Evolutionary conservation across 148 eudicot species (phyloP), one percentile per base, ranked within the genome.

Genomic region (Camellia granthamiana): DNA sequence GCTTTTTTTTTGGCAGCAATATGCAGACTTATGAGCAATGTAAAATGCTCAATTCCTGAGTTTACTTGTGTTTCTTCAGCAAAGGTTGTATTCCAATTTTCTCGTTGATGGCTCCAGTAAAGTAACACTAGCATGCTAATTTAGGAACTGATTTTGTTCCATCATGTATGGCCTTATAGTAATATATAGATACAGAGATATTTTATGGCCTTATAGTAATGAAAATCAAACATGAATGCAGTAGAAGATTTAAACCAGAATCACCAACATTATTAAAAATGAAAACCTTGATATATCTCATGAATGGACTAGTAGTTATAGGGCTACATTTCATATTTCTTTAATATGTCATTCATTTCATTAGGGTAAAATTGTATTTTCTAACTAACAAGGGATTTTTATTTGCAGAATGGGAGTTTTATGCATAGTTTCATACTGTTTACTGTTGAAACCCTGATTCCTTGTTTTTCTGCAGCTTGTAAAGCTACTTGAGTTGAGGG

Each of bases 401-500:
- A 30, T 30, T 30, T 30, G 38, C 38, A 30, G 38, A 30, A 30
- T 30, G 38, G 38, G 1, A 30, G 38, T 30, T 30, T 30, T 30
- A 30, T 30, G 38, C 38, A 30, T 30, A 30, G 38, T 59, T 38
- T 69, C 47, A 19, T 74, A 16, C 49, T n/a, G 59, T 51, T 58
- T 1, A 56, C 13, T 7, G 59, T 72, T 49, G n/a, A 21, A 2
- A 8, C 76, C n/a, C 18, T 23, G 13, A 3, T 73, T 65, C 66
- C 14, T 72, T 82, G 76, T 42, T 80, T 70, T 70, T 75, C 46
- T 89, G 82, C 97, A 96, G 99, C 95, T 96, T 76, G 99, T 96
- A 82, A 96, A 96, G 88, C 90, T 96, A 79, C 97, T 96, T 82
- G 99, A 96, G 88, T 88, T 89, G 84, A 91, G 94, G 89, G 99